Base-by-base conservation (phyloP, 768 basidiomycete species). In the Leccinum barrowsii region DNA sequence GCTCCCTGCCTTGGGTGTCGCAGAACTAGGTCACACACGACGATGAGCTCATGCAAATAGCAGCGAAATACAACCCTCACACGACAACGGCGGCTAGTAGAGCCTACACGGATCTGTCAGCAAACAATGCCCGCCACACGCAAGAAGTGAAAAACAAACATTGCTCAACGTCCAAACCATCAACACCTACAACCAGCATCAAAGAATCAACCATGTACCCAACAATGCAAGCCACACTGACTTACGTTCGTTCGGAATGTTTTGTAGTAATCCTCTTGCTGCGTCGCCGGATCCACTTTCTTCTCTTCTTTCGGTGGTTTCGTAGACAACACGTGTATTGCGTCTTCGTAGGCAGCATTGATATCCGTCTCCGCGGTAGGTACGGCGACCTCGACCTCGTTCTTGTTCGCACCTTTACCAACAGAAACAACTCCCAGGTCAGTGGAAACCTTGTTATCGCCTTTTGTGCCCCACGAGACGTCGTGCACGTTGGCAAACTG, bases 381-480 rank as follows among this genome's bases (percentile, higher is more conserved):
- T 0, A 97, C 82, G 7, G 81, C 80, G 8, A 93, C 92, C 59
- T 95, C 92, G 10, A 95, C 95, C 67, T 91, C 87, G 63, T 89
- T 89, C 67, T 86, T 86, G 58, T 87, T 74, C 55, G 74, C 73
- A 55, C 61, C 83, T 58, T 82, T 81, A 35, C 78, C 77, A 1
- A 78, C 78, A 51, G 81, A 81, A 61, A 95, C 90, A 5, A 87
- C 87, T 48, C 96, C 97, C 6, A 98, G 84, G 63, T 95, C 92
- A 24, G 87, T 88, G 55, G 78, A 80, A 47, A 89, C 82, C 67
- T 87, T 94, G 78, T 94, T 94, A 74, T 91, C 92, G 34, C 92
- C 96, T 70, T 96, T 98, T 4, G 92, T 98, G 37, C 94, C 94
- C 94, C 94, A 95, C 4, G 91, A 93, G 10, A 95, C 87, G 59